Evolutionary conservation across 1,284 basidiomycete species (phyloP).

Genomic region (Moesziomyces sp.): DNA sequence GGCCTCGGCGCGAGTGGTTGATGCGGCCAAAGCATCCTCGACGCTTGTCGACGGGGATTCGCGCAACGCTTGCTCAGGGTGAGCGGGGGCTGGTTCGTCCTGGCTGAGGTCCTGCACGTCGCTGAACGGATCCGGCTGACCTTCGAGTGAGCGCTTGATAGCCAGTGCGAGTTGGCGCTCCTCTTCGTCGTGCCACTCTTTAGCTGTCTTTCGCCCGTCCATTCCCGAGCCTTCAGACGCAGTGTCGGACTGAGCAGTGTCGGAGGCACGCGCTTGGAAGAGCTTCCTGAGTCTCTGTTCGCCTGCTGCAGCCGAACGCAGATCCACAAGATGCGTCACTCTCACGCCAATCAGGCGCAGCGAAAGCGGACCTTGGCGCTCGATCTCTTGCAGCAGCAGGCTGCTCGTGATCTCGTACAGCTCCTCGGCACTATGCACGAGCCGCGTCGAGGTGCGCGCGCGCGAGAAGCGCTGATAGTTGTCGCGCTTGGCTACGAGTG

Average conservation of each 20-base stretch:
- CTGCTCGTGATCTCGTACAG: constrained; percentile 48
- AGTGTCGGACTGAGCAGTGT: background rate
- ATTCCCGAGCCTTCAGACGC: no score
- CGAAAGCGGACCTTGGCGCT: constrained; percentile 30
- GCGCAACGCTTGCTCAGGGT: no score
- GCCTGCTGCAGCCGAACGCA: constrained; percentile 38
- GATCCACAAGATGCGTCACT: constrained; percentile 51
- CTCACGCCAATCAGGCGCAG: constrained; percentile 62
- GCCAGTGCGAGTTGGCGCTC: constrained; percentile 45
- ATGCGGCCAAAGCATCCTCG: background rate
- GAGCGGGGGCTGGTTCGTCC: constrained; percentile 7
- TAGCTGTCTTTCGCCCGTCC: constrained; percentile 14
- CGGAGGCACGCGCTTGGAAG: constrained; percentile 14
- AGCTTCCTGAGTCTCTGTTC: constrained; percentile 38
- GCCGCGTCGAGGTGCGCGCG: constrained; percentile 32
- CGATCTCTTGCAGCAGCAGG: constrained; percentile 52
- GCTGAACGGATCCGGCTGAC: constrained; percentile 17
- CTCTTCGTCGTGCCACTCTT: constrained; percentile 40
- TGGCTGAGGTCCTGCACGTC: constrained; percentile 36
- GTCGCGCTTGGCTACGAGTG: constrained; percentile 59
- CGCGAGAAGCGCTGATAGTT: constrained; percentile 63
- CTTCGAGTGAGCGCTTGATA: constrained; percentile 41
- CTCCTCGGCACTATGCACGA: constrained; percentile 50
- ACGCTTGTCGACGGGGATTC: background rate
- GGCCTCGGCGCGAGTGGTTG: background rate